Base-by-base conservation (phyloP, 805 yeast species). In the Ogataea allantospora region DNA sequence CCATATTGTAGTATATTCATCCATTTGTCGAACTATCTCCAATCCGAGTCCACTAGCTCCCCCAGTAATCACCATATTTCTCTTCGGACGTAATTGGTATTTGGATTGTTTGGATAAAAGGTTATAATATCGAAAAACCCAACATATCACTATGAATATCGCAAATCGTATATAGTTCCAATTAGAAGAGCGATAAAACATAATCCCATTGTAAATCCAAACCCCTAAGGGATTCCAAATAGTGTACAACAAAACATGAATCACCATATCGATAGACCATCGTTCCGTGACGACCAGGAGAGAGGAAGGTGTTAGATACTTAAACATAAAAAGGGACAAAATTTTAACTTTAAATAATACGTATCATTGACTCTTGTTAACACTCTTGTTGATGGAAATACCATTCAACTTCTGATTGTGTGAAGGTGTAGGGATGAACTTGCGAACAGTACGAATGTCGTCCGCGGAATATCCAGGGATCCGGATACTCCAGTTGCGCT, bases 381-480 rank as follows among this genome's bases (percentile, higher is more conserved):
- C 83, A 39, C 81, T 73, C 57, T 75, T 77, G 33, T 82, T 74
- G 38, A 79, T 77, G 33, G 73, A 80, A 16, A 80, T 77, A n/a
- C 83, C 88, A 38, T 77, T 75, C 26, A 82, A 60, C 62, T 83
- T 83, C 48, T 82, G 85, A 37, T 70, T 73, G 53, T 84, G 84
- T 16, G 73, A 64, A 13, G 70, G 52, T 33, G 78, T 76, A 7
- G 91, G 85, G 37, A 72, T 77, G 75, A 84, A 80, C 58, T 80
- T 83, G 53, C 88, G 70, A 13, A 83, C 77, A 54, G 78, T 73
- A 53, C 96, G 71, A 29, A 91, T 82, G 53, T 89, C 98, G 63
- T 91, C 99, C 47, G 88, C 79, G 8, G 95, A 77, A 61, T 80
- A 88, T 4, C 98, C 99, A 0, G 99, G 98, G 20, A 91, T 77